phyloP scores from a whole-genome alignment of 2,329 filamentous ascomycete genomes.

The Onygenales sp. region DNA sequence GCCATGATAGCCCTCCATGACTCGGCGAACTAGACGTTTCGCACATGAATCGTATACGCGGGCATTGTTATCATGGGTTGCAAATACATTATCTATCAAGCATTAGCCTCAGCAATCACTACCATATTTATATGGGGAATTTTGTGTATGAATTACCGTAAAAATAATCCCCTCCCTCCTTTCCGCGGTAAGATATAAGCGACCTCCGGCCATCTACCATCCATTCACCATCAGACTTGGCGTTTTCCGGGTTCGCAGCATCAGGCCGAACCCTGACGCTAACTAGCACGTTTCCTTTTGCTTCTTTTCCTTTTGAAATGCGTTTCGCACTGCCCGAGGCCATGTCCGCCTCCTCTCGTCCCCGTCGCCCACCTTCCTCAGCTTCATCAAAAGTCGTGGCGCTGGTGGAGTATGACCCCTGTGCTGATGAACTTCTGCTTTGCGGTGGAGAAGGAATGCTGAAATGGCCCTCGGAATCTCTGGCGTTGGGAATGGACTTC shows the following conservation, averaged over 20 bases:
- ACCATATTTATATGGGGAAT: not conserved
- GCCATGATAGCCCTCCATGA: slow-evolving; percentile 98
- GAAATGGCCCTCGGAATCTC: slow-evolving; percentile 65
- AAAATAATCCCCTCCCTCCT: slow-evolving; percentile 83
- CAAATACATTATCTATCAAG: slow-evolving; percentile 81
- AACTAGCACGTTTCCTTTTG: slow-evolving; percentile 90
- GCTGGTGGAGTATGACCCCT: slow-evolving; percentile 85
- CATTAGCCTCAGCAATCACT: not conserved
- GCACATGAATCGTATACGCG: slow-evolving; percentile 90
- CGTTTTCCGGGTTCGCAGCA: slow-evolving; percentile 51
- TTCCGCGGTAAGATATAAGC: slow-evolving; percentile 72
- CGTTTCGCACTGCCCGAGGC: slow-evolving; percentile 20
- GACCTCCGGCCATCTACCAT: slow-evolving; percentile 77
- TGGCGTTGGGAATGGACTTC: slow-evolving; percentile 57
- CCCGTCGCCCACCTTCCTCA: slow-evolving; percentile 42
- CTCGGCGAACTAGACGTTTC: slow-evolving; percentile 84
- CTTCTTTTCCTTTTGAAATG: slow-evolving; percentile 47
- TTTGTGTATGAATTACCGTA: slow-evolving; percentile 55
- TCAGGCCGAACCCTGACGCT: slow-evolving; percentile 91
- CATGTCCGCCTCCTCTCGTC: slow-evolving; percentile 21
- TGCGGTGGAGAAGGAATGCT: slow-evolving; percentile 75
- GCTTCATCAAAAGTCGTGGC: slow-evolving; percentile 80
- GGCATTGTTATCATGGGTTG: slow-evolving; percentile 85
- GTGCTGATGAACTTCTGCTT: slow-evolving; percentile 82
- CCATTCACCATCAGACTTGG: slow-evolving; percentile 72